These are phyloP conservation scores for Saturnispora kantuleensis DNA, from an alignment of 805 yeast species.

Conservation along the genomic window DNA sequence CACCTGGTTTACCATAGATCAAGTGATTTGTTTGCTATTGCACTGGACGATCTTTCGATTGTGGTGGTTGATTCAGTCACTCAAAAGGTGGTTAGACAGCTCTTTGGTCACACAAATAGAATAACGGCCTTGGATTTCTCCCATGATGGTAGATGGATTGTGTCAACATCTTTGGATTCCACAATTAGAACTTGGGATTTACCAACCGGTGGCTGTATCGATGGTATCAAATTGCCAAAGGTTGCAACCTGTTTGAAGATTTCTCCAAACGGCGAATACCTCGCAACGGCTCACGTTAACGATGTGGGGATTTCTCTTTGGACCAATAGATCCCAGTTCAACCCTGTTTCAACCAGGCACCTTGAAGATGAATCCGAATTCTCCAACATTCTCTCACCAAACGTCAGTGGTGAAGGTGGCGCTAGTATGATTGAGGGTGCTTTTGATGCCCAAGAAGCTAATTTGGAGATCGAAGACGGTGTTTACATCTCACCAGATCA, in stretches of 20 bases:
- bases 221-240: conserved; percentile 67
- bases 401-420: conserved; percentile 71
- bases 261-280: conserved; percentile 79
- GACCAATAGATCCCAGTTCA: conserved; percentile 85
- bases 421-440: conserved; percentile 70
- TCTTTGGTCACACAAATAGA: conserved; percentile 84
- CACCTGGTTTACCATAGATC: conserved; percentile 66
- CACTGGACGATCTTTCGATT: conserved; percentile 78
- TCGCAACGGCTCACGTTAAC: conserved; percentile 86
- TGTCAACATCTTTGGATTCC: conserved; percentile 72
- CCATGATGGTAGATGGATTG: conserved; percentile 93
- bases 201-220: conserved; percentile 95
- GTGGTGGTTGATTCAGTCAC: conserved; percentile 77
- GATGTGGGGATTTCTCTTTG: conserved; percentile 87
- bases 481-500: conserved; percentile 50
- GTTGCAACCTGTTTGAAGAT: conserved; percentile 77
- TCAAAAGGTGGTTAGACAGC: conserved; percentile 71
- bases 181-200: conserved; percentile 95
- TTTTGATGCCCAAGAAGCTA: conserved; percentile 33
- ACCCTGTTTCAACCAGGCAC: conserved; percentile 62
- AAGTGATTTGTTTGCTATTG: conserved; percentile 76
- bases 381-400: conserved; percentile 54
- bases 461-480: conserved; percentile 20
- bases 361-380: conserved; percentile 72
- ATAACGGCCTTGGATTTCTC: conserved; percentile 83